Base-by-base conservation (phyloP, 495 filamentous ascomycete species). In the Aspergillus steynii region DNA sequence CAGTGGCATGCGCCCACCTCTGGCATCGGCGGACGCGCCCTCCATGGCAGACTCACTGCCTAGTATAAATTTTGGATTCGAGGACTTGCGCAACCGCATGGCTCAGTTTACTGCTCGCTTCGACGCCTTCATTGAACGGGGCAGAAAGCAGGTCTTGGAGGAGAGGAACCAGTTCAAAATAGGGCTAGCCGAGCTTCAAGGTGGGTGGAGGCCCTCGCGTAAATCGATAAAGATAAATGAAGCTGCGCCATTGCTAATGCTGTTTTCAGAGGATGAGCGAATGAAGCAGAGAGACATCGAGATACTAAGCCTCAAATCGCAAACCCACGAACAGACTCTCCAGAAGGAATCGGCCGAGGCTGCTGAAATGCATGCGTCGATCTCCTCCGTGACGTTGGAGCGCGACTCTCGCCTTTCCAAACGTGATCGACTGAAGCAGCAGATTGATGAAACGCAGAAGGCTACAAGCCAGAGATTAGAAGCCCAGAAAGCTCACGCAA, bases 21-120 rank as follows among this genome's bases (percentile, higher is more conserved):
- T 88, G 57, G 77, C 77, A 47, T 79, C 82, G 12, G 77, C 84
- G 28, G 77, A 82, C 59, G 81, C 79, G 50, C 82, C 83, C 6
- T 85, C 85, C 60, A 87, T 88, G 82, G 91, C 91, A 42, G 91
- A 95, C 73, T 86, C 86, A 12, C 85, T 97, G 8, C 95, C 95
- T 45, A 91, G 80, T 72, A 90, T 97, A 75, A 92, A 95, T 76
- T 97, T 98, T 74, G 92, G 92, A 59, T 98, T 98, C 75, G 94
- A 98, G 60, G 93, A 97, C 62, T 80, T 99, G 61, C 93, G 93
- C 74, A 91, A 92, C 64, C 88, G 92, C 75, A 98, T 99, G 94
- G 86, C 90, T 29, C 89, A 89, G 55, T 99, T 99, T 73, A 98
- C 92, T 0, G 85, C 86, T 9, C 89, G 85, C 59, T 99, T 99